Evolutionary conservation across 2,329 filamentous ascomycete species (phyloP), one percentile per base, ranked within the genome.

Genomic region (Trichoderma pleuroti): DNA sequence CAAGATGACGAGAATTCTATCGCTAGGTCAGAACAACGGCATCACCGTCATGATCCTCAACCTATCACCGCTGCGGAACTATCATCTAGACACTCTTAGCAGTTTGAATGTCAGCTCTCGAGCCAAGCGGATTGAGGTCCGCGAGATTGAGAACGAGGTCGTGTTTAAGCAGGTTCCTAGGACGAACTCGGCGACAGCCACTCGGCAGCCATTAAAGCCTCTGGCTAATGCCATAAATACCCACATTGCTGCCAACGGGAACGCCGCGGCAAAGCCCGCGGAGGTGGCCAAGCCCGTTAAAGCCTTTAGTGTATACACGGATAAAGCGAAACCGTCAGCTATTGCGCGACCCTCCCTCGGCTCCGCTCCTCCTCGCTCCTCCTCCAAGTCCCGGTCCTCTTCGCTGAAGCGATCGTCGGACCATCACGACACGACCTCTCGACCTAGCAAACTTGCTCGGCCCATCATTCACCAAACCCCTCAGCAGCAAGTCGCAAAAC

Each of bases 41-140:
- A 89, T 97, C 74, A 98, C 94, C 0, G 88, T 98, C 77, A 98
- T 98, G 96, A 96, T 98, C 71, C 85, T 98, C 46, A 98, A 98
- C 77, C 87, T 98, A 3, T 93, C 95, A 0, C 94, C 96, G 0
- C 86, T 97, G n/a, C 90, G 93, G 73, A 94, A 93, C 75, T 98
- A 97, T 78, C 95, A 98, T 77, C 86, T 97, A 49, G 95, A 98
- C 79, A 98, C 95, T 0, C 86, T 98, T 7, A 97, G 93, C 81
- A 97, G 94, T 73, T 84, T 98, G 67, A 98, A 97, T 78, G 96
- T 98, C 77, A 96, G 94, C 77, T 98, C 96, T 65, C 88, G 95
- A 12, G 97, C 95, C 28, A 98, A 98, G 84, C 93, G 97, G 77
- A 98, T 98, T 75, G 95, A 98, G 80, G 92, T 97, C 12, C 91